A percentile compares a stretch with the other conserved stretches of the same genome.
These are phyloP conservation scores for Ascochyta clinopodiicola DNA, from an alignment of 2,329 filamentous ascomycete genomes.

Conservation along the genomic window DNA sequence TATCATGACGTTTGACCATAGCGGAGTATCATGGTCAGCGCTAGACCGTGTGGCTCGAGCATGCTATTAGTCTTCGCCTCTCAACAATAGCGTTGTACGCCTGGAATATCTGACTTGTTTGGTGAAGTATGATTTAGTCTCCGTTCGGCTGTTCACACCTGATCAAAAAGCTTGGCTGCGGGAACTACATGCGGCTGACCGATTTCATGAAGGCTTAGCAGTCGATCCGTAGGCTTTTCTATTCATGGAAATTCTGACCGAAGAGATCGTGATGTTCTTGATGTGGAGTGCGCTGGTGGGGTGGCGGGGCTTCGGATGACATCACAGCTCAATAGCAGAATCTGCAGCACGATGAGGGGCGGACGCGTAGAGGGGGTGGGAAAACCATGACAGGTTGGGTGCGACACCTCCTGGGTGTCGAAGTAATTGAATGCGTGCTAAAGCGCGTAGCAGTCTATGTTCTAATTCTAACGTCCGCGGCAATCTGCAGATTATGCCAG, in stretches of 20 bases:
- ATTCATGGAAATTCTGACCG: constrained; percentile 4
- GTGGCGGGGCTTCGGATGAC: constrained; percentile 11
- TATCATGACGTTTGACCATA: background rate
- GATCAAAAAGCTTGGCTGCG: constrained; percentile 3
- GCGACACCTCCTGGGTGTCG: constrained; percentile 11
- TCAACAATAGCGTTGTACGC: background rate
- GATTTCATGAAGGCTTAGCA: constrained; percentile 5
- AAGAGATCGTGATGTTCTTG: constrained; percentile 7
- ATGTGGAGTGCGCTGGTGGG: background rate
- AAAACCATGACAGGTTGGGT: background rate
- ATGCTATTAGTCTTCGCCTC: background rate
- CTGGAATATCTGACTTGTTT: background rate
- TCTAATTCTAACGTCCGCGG: constrained; percentile 12
- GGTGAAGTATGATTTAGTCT: background rate
- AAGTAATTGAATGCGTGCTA: constrained; percentile 8
- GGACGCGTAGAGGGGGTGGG: background rate
- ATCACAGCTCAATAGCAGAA: constrained; percentile 3
- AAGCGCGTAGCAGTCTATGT: constrained; percentile 12
- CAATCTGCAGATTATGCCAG: constrained; percentile 20
- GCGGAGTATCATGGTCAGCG: background rate
- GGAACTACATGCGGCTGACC: constrained; percentile 3
- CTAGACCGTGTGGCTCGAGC: background rate
- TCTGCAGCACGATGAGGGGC: constrained; percentile 8
- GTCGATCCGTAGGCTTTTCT: constrained; percentile 10
- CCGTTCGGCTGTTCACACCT: background rate